Conservation (phyloP, 73 alveolate genomes). For the Tetrahymena malaccensis region DNA sequence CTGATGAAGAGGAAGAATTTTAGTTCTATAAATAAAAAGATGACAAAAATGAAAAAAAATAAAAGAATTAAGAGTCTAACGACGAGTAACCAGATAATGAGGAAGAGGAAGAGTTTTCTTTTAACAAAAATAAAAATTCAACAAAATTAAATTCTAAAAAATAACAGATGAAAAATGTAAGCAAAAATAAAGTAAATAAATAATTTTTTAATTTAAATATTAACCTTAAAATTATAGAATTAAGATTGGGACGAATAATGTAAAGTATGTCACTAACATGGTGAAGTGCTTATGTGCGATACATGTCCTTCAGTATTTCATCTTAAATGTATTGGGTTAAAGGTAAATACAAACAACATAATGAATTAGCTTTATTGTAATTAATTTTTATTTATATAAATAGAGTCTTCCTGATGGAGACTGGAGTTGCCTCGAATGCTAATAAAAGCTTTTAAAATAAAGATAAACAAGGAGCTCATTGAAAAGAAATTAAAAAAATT, state of each 20-base stretch:
- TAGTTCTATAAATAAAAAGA: neutral
- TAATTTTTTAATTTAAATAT: neutral
- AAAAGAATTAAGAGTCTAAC: neutral
- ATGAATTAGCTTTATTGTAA: neutral
- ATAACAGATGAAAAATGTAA: neutral
- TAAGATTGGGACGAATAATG: slow-evolving; percentile 31
- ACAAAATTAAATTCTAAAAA: neutral
- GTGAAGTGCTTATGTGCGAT: slow-evolving; percentile 35
- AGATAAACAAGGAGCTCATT: neutral
- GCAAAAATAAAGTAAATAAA: neutral
- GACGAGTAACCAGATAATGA: neutral
- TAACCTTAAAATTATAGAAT: neutral
- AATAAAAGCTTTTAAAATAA: neutral
- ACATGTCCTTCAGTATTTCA: slow-evolving; percentile 40
- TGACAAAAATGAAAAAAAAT: neutral
- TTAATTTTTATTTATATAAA: too few species aligned
- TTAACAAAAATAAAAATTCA: neutral
- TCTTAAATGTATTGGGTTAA: slow-evolving; percentile 35
- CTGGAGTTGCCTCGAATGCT: neutral
- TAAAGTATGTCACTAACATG: slow-evolving; percentile 16
- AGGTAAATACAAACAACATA: neutral
- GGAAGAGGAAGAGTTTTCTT: neutral
- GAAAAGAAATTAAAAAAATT: neutral
- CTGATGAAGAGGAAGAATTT: neutral
- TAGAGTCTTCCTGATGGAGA: neutral